phyloP scores from a whole-genome alignment of 768 basidiomycete species.

The Coprinopsis marcescibilis region DNA sequence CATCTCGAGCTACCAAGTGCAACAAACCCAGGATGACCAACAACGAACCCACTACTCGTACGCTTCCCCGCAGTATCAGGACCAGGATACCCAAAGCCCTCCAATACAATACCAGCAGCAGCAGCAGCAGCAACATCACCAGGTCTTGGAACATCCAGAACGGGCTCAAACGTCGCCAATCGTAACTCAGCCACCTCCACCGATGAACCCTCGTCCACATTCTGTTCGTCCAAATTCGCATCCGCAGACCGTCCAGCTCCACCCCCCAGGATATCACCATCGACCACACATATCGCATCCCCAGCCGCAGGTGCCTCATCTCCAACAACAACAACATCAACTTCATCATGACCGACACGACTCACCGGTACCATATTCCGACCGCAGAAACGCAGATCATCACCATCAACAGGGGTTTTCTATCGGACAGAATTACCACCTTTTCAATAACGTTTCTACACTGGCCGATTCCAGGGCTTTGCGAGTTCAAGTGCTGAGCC shows the following conservation, averaged over 20 bases:
- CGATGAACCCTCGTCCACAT: slow-evolving; percentile 33
- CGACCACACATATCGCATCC: no score
- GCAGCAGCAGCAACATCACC: slow-evolving; percentile 26
- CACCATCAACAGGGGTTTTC: slow-evolving; percentile 45
- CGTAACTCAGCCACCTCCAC: no score
- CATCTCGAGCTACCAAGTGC: background rate
- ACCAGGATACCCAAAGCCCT: slow-evolving; percentile 32
- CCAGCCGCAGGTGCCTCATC: background rate
- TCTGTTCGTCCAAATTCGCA: slow-evolving; percentile 24
- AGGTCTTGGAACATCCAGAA: background rate
- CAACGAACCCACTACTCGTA: slow-evolving; percentile 47
- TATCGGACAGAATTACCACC: slow-evolving; percentile 40
- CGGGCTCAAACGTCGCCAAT: no score
- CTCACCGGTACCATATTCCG: slow-evolving; percentile 28
- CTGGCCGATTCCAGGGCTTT: no score
- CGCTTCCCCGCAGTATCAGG: slow-evolving; percentile 42
- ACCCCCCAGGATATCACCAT: no score
- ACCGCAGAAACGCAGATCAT: slow-evolving; percentile 56
- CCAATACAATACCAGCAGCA: slow-evolving; percentile 37
- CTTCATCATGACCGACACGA: slow-evolving; percentile 21
- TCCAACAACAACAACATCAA: background rate
- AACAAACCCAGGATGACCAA: slow-evolving; percentile 2
- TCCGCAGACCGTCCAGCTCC: background rate
- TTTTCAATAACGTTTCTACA: slow-evolving; percentile 42
- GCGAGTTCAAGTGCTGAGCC: no score